Base-by-base conservation (phyloP, 2,329 filamentous ascomycete species). In the Teratosphaeria destructans region DNA sequence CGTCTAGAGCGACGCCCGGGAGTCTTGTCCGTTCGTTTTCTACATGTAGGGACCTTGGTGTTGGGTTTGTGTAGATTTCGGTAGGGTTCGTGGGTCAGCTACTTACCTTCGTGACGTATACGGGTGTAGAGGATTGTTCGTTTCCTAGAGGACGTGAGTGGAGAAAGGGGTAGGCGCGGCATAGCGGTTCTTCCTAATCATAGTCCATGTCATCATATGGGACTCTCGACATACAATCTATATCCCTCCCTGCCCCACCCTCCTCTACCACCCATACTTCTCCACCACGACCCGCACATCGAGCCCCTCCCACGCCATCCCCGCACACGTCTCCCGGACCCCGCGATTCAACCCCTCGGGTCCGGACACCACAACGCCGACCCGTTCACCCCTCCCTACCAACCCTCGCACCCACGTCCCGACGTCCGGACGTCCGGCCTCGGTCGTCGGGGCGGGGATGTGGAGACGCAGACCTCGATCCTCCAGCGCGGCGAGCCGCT, bases 251-350 rank as follows among this genome's bases (percentile, higher is more conserved):
- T 6, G 29, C 29, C 29, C 0, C 29, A 1, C 29, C 29, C 23
- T 1, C 23, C 23, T 19, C 54, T 66, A 87, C 85, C 85, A 87
- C 1, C 84, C 84, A 76, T 86, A 87, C 67, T 87, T 87, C 80
- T 87, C 85, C 29, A 86, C 80, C 32, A 77, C 74, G 55, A 87
- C 74, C 58, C 77, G 70, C 3, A 87, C 73, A 66, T 81, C 68
- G 55, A 69, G 70, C 0, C 84, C 84, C 7, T 73, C 63, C 57
- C 73, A 70, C 10, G 83, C 74, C 60, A 82, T 71, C 5, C 67
- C 66, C 1, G 83, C 79, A 68, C 81, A 84, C 2, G 74, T 72
- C 69, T 87, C 87, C 64, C 83, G 76, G n/a, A 84, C 82, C 57
- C 75, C 74, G 35, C 84, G 73, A 55, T 86, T 85, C 70, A 88